Percentiles rank a stretch among this genome's conserved stretches.
phyloP scores from a whole-genome alignment of 441 rosid genomes.

The Erodium chrysanthum region DNA sequence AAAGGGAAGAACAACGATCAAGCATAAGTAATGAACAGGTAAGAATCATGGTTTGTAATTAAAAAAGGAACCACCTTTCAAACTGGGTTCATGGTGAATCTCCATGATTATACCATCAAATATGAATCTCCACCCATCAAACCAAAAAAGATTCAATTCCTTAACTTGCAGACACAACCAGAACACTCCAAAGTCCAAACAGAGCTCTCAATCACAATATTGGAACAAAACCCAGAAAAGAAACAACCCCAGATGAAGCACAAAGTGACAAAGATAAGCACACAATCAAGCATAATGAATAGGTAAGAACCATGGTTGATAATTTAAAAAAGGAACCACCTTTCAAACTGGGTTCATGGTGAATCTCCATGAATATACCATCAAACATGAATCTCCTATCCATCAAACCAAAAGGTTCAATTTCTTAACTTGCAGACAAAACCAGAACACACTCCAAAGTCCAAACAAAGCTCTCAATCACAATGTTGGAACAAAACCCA shows the following conservation, averaged over 20 bases:
- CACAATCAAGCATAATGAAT: background rate
- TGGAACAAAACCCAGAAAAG: background rate
- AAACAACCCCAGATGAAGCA: background rate
- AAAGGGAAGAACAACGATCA: background rate
- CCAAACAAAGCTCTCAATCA: slow-evolving; percentile 1
- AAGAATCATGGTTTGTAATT: background rate
- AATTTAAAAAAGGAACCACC: background rate
- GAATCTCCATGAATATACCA: background rate
- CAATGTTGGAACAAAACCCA: no score
- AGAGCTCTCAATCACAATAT: background rate
- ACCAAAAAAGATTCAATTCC: background rate
- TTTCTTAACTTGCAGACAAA: background rate
- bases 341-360: background rate
- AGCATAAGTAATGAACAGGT: background rate
- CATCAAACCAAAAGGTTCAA: background rate
- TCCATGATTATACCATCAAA: background rate
- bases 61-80: background rate
- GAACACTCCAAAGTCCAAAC: slow-evolving; percentile 4
- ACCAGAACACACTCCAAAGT: background rate
- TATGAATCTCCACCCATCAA: background rate
- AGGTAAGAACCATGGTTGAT: background rate
- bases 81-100: background rate
- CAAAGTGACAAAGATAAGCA: no score
- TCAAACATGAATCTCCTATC: background rate
- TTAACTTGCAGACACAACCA: background rate